Percentiles rank a stretch among this genome's conserved stretches.
Evolutionary conservation across 345 rosid species (phyloP).

Genomic region (Corchorus capsularis): DNA sequence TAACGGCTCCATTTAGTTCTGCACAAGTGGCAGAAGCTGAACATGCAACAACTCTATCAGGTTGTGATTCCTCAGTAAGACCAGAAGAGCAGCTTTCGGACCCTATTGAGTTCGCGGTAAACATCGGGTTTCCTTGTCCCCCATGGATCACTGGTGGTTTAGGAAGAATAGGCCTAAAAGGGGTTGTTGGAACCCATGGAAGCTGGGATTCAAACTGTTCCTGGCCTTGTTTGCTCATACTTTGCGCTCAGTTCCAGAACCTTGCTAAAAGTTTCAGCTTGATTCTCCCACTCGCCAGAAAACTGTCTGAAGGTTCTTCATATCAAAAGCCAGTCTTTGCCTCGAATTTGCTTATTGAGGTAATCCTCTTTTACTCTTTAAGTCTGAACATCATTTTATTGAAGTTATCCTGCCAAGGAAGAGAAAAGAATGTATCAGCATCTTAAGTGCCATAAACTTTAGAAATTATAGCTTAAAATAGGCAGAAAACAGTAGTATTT

Average conservation of each 20-base stretch:
- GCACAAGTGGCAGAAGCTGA: slow-evolving; percentile 5
- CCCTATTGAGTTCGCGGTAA: slow-evolving; percentile 28
- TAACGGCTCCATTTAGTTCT: background rate
- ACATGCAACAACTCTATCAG: slow-evolving; percentile 19
- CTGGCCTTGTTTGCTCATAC: slow-evolving; percentile 25
- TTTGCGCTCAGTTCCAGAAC: slow-evolving; percentile 22
- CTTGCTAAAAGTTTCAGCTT: background rate
- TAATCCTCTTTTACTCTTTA: slow-evolving; percentile 13
- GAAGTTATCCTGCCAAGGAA: slow-evolving; percentile 10
- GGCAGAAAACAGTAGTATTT: background rate
- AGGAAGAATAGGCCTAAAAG: slow-evolving; percentile 38
- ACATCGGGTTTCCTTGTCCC: slow-evolving; percentile 27
- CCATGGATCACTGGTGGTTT: slow-evolving; percentile 33
- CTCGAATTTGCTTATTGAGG: slow-evolving; percentile 1
- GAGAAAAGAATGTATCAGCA: background rate
- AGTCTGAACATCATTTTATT: slow-evolving; percentile 12
- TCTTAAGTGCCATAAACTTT: background rate
- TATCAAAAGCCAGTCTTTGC: background rate
- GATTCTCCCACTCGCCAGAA: background rate
- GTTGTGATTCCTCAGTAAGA: slow-evolving; percentile 24
- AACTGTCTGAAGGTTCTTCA: background rate
- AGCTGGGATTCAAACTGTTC: slow-evolving; percentile 32
- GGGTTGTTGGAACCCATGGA: slow-evolving; percentile 59
- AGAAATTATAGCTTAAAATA: background rate
- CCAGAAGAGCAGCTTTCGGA: slow-evolving; percentile 34